A percentile compares a stretch with the other conserved stretches of the same genome.
Conservation (phyloP, 257 asterid species). For the Gentiana macrophylla region DNA sequence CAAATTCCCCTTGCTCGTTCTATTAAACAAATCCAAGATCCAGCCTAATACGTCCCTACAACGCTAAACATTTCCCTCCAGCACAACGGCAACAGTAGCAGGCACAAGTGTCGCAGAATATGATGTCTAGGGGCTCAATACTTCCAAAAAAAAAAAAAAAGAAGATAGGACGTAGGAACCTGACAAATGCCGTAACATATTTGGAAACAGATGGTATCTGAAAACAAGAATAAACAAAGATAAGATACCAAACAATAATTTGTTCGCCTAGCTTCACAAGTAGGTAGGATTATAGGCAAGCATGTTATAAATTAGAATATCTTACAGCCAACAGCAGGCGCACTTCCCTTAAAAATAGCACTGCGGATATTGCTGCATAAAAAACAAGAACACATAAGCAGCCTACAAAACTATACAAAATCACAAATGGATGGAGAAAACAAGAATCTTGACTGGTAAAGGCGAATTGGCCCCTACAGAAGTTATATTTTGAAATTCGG, state of each 20-base stretch:
- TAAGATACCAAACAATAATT: constrained; percentile 5
- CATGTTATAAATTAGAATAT: constrained; percentile 3
- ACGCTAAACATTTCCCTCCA: no score
- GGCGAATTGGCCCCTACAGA: neutral
- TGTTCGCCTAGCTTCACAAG: neutral
- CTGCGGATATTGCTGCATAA: constrained; percentile 69
- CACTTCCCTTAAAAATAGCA: constrained; percentile 66
- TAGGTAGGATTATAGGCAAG: neutral
- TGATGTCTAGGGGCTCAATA: neutral
- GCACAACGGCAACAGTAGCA: no score
- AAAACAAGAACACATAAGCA: neutral
- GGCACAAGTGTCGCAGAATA: no score
- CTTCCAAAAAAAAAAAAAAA: neutral
- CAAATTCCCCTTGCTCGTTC: no score
- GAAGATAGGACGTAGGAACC: constrained; percentile 24
- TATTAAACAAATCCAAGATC: no score
- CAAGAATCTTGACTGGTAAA: neutral
- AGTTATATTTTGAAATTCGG: neutral
- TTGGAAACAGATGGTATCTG: constrained; percentile 60
- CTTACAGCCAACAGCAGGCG: constrained; percentile 49
- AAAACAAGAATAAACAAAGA: constrained; percentile 21
- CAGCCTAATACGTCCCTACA: no score
- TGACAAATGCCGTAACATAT: constrained; percentile 40
- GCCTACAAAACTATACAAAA: neutral
- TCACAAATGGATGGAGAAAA: neutral